phyloP scores from a whole-genome alignment of 768 basidiomycete species.

The Tricholoma sp. region DNA sequence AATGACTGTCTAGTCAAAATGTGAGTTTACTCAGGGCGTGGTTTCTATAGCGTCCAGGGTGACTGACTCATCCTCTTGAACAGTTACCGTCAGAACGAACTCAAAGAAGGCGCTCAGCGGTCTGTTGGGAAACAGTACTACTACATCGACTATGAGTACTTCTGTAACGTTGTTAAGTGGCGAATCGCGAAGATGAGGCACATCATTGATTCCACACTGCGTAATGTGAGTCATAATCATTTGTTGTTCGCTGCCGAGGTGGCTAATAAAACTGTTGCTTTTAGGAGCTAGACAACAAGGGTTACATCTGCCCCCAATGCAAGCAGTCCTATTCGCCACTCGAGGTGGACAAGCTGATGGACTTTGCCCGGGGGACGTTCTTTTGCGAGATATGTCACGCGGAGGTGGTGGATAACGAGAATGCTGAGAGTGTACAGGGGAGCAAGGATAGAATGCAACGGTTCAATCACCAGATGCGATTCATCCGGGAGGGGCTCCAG shows the following conservation, averaged over 20 bases:
- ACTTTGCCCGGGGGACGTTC: conserved; percentile 58
- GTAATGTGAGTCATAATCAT: conserved; percentile 57
- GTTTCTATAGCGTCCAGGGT: neutral
- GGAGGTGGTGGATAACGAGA: conserved; percentile 89
- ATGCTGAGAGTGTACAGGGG: conserved; percentile 76
- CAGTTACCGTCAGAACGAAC: conserved; percentile 88
- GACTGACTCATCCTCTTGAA: conserved; percentile 1
- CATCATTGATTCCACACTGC: conserved; percentile 82
- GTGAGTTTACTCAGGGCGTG: conserved; percentile 35
- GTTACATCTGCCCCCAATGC: conserved; percentile 94
- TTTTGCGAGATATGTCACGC: conserved; percentile 84
- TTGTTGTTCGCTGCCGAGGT: neutral
- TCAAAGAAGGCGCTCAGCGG: conserved; percentile 85
- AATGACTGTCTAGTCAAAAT: conserved; percentile 75
- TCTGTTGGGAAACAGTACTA: conserved; percentile 90
- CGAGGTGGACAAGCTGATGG: conserved; percentile 81
- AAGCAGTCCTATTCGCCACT: conserved; percentile 78
- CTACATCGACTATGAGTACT: conserved; percentile 92
- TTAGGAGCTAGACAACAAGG: conserved; percentile 96
- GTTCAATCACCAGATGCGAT: conserved; percentile 88
- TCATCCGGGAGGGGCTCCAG: conserved; percentile 81
- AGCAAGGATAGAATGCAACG: conserved; percentile 95
- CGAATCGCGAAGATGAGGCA: conserved; percentile 89
- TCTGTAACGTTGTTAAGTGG: conserved; percentile 98
- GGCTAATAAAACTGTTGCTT: neutral